Evolutionary conservation across 345 rosid genomes (phyloP), one percentile per base, ranked within the genome.

Genomic region (Arabis alpina): DNA sequence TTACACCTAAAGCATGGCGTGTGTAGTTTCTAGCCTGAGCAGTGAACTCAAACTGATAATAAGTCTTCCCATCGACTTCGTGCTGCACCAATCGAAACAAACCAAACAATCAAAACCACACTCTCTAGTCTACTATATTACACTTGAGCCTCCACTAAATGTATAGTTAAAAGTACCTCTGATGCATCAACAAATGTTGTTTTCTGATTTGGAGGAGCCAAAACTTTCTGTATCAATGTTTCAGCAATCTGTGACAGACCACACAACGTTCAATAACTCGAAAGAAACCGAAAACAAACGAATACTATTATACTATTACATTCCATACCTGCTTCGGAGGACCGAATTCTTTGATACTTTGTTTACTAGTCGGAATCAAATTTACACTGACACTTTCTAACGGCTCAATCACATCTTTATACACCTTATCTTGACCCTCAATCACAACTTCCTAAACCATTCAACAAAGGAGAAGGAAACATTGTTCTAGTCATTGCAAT

Each of bases 341-440:
- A 10, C 97, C 98, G 41, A 91, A 84, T 10, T 93, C 98, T 81
- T 85, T 84, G 79, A 91, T 84, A 71, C 81, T 88, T 70, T 76
- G 79, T 78, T 91, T 93, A 78, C 54, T 69, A 8, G 98, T 93
- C 0, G 90, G 91, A 59, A 87, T 50, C 77, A 81, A 8, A 68
- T 76, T 86, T 10, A 93, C 87, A 63, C 96, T 87, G 42, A 87
- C 92, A 57, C 87, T 91, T 77, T 93, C 98, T 74, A 93, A 80
- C 6, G 97, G 98, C 82, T 93, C 97, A 58, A 91, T 91, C 36
- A 93, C 94, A 44, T 93, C 97, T 89, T 93, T 93, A 68, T 85
- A 89, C 9, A 89, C 97, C 84, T 87, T 93, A 80, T 91, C 97
- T 77, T 86, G 94, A 74, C 96, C 96, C 69, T 85, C 87, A 72